A percentile compares a stretch with the other conserved stretches of the same genome.
phyloP scores from a whole-genome alignment of 768 basidiomycete genomes.

The Mycena sanguinolenta region DNA sequence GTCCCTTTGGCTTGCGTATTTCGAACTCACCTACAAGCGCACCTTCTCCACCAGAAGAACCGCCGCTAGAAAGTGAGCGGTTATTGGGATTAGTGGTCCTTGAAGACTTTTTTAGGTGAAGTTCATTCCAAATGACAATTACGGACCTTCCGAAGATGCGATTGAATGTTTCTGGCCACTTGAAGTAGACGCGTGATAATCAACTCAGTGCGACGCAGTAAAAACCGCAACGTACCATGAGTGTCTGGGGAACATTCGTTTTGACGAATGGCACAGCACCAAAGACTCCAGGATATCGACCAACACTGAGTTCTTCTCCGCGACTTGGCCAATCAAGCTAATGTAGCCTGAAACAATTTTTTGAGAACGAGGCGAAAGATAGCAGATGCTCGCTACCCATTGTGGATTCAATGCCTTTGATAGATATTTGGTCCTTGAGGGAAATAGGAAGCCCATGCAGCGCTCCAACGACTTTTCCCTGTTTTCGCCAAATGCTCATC shows the following conservation, averaged over 20 bases:
- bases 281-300: slow-evolving; percentile 68
- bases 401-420: slow-evolving; percentile 77
- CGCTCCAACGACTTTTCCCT: slow-evolving; percentile 76
- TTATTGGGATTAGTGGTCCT: slow-evolving; percentile 82
- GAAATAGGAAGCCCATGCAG: slow-evolving; percentile 84
- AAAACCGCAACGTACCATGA: slow-evolving; percentile 63
- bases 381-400: slow-evolving; percentile 60
- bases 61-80: slow-evolving; percentile 76
- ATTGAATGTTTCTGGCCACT: slow-evolving; percentile 88
- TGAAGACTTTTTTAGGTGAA: no score
- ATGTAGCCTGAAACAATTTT: slow-evolving; percentile 67
- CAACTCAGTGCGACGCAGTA: background rate
- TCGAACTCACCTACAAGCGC: slow-evolving; percentile 77
- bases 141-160: slow-evolving; percentile 74
- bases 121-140: background rate
- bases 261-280: slow-evolving; percentile 82
- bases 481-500: slow-evolving; percentile 73
- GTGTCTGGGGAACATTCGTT: slow-evolving; percentile 83
- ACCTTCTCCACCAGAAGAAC: slow-evolving; percentile 90
- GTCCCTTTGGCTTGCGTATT: no score
- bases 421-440: slow-evolving; percentile 79
- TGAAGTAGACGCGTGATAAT: background rate
- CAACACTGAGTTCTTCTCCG: slow-evolving; percentile 69
- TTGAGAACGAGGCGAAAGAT: background rate
- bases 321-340: slow-evolving; percentile 75